Conservation (phyloP, 192 early-diverging fungal species). For the Paraglomus brasilianum region DNA sequence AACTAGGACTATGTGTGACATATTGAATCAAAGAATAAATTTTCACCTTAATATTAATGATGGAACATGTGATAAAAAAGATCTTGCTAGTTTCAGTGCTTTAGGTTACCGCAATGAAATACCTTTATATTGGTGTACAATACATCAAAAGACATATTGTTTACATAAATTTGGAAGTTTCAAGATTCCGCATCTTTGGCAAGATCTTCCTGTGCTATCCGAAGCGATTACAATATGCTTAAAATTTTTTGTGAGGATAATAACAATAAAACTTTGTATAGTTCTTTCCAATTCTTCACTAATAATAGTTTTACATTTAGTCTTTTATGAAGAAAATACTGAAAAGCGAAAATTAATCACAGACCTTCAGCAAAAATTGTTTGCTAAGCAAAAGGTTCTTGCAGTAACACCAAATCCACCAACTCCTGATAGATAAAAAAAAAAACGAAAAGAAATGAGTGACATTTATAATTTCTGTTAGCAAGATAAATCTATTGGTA, state of each 20-base stretch:
- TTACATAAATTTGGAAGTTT: slow-evolving; percentile 24
- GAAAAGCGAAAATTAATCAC: slow-evolving; percentile 7
- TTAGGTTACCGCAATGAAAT: slow-evolving; percentile 16
- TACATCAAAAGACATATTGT: slow-evolving; percentile 25
- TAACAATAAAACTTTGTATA: no score
- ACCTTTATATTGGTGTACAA: slow-evolving; percentile 27
- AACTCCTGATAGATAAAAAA: neutral
- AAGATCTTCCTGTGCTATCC: slow-evolving; percentile 12
- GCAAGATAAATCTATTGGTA: no score
- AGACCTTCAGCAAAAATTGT: slow-evolving; percentile 8
- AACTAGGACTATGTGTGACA: no score
- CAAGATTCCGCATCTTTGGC: slow-evolving; percentile 18
- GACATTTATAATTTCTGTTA: no score
- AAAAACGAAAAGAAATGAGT: no score
- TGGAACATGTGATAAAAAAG: no score
- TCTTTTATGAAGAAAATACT: slow-evolving; percentile 24
- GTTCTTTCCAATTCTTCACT: no score
- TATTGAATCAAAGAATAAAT: no score
- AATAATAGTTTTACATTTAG: slow-evolving; percentile 18
- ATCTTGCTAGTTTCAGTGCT: no score
- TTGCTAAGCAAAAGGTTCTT: slow-evolving; percentile 20
- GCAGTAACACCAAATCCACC: slow-evolving; percentile 10
- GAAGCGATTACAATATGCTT: slow-evolving; percentile 27
- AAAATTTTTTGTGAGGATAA: slow-evolving; percentile 29
- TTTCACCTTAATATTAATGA: no score